A percentile compares a stretch with the other conserved stretches of the same genome.
Evolutionary conservation across 2,329 filamentous ascomycete species (phyloP).

Genomic region (Keithomyces neogunnii): DNA sequence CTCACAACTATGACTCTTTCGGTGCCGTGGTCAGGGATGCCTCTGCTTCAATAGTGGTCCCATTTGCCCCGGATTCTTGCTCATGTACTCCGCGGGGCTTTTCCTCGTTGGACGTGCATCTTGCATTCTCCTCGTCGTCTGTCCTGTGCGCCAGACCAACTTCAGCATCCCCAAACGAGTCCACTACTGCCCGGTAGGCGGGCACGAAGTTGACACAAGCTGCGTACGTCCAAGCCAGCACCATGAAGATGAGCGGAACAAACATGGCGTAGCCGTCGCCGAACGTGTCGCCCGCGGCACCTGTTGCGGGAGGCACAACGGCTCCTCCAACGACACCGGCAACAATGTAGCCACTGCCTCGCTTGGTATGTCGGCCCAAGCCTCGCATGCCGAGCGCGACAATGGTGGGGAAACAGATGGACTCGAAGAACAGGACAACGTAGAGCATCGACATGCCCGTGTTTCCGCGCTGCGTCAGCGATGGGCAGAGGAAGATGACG

Average conservation of each 20-base stretch:
- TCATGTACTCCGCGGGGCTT: neutral
- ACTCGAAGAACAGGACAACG: conserved; percentile 69
- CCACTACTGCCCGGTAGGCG: conserved; percentile 52
- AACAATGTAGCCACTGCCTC: conserved; percentile 61
- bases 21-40: neutral
- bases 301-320: conserved; percentile 63
- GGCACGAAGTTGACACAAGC: conserved; percentile 59
- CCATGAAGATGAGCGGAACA: conserved; percentile 54
- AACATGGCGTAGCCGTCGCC: conserved; percentile 56
- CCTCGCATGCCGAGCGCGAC: conserved; percentile 70
- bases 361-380: conserved; percentile 67
- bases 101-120: neutral
- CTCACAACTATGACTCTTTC: neutral
- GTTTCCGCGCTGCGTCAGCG: conserved; percentile 38
- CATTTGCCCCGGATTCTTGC: neutral
- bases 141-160: conserved; percentile 25
- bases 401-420: conserved; percentile 74
- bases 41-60: neutral
- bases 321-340: conserved; percentile 66
- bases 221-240: conserved; percentile 47
- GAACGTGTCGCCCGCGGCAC: conserved; percentile 36
- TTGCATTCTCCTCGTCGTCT: conserved; percentile 11
- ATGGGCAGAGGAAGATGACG: conserved; percentile 51
- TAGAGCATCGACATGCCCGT: conserved; percentile 54
- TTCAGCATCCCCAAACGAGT: conserved; percentile 42